Evolutionary conservation across 2,329 filamentous ascomycete genomes (phyloP).

Genomic region (Teratosphaeria viscida): DNA sequence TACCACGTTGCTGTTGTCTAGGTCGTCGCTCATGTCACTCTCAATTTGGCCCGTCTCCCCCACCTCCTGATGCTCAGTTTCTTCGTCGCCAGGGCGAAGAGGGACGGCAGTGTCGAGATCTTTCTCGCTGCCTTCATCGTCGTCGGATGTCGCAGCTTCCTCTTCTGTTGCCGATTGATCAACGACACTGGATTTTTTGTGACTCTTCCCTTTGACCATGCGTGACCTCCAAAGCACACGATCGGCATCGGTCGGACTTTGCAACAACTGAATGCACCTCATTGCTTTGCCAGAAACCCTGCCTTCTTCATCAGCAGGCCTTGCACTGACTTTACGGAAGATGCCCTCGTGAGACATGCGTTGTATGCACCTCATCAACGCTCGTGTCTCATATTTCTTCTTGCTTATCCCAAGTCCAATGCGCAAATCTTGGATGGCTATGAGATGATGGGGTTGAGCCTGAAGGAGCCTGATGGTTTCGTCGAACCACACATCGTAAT

Average conservation of each 20-base stretch:
- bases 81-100: neutral
- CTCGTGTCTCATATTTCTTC: constrained; percentile 29
- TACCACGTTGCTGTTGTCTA: neutral
- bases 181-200: neutral
- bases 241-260: constrained; percentile 26
- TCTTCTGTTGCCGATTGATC: neutral
- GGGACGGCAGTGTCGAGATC: neutral
- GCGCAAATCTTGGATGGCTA: constrained; percentile 44
- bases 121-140: neutral
- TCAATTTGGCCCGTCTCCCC: neutral
- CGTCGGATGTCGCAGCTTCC: constrained; percentile 3
- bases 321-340: constrained; percentile 27
- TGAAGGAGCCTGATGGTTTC: constrained; percentile 40
- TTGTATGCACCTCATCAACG: constrained; percentile 28
- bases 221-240: constrained; percentile 11
- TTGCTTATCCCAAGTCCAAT: constrained; percentile 30
- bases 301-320: neutral
- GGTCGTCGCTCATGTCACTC: neutral
- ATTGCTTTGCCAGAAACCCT: neutral
- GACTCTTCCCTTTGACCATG: neutral
- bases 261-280: constrained; percentile 29
- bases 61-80: neutral
- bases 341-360: constrained; percentile 31
- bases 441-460: constrained; percentile 36
- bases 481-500: constrained; percentile 40